These are phyloP conservation scores for Raphanus hybrid DNA, from an alignment of 441 rosid species.

Conservation along the genomic window DNA sequence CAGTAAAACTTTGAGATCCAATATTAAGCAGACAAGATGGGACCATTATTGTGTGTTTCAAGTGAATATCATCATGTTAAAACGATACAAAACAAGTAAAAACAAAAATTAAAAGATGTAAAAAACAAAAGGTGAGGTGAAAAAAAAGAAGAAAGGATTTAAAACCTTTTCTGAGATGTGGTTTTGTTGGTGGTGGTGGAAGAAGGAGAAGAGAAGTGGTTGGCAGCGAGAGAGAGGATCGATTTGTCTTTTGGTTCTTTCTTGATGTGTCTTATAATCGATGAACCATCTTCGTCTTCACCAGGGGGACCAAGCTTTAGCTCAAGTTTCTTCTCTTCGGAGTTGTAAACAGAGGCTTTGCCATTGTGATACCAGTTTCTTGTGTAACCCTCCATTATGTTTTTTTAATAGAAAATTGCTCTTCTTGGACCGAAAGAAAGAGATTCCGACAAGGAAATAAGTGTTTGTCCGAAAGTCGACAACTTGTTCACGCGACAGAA, in stretches of 20 bases:
- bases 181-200: conserved; percentile 46
- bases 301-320: conserved; percentile 96
- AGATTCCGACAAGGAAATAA: conserved; percentile 21
- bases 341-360: conserved; percentile 40
- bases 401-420: not conserved
- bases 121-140: conserved; percentile 31
- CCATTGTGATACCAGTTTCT: conserved; percentile 49
- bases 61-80: conserved; percentile 53
- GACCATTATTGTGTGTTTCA: conserved; percentile 38
- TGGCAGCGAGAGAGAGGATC: conserved; percentile 51
- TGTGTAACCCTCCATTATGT: conserved; percentile 53
- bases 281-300: conserved; percentile 51
- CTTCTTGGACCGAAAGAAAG: conserved; percentile 7
- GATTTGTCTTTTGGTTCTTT: conserved; percentile 52
- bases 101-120: conserved; percentile 13
- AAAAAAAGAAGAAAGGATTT: no score
- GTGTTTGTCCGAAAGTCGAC: not conserved
- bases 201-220: conserved; percentile 29
- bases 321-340: conserved; percentile 80
- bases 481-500: conserved; percentile 33
- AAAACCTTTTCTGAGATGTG: conserved; percentile 96
- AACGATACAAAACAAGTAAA: conserved; percentile 34
- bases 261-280: conserved; percentile 14
- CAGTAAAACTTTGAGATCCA: conserved; percentile 19
- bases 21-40: conserved; percentile 18